A percentile compares a stretch with the other conserved stretches of the same genome.
phyloP scores from a whole-genome alignment of 495 filamentous ascomycete genomes.

The Bathelium albidoporum region DNA sequence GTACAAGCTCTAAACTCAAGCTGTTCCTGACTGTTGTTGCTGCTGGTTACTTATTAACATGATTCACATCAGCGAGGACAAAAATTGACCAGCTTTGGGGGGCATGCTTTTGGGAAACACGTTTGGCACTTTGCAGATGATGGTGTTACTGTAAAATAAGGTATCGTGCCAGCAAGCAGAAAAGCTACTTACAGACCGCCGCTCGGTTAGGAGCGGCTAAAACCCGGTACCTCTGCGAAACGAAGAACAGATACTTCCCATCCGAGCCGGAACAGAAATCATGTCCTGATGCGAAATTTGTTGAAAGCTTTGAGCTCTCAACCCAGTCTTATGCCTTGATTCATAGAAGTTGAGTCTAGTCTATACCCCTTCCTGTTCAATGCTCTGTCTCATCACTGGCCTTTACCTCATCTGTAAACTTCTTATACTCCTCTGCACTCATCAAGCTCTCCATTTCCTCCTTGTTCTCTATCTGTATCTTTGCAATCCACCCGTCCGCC shows the following conservation, averaged over 20 bases:
- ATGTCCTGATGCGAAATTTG: neutral
- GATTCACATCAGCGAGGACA: neutral
- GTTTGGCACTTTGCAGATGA: no score
- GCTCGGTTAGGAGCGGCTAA: neutral
- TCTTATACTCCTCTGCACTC: conserved; percentile 60
- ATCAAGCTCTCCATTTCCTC: conserved; percentile 67
- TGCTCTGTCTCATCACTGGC: neutral
- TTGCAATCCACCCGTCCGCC: conserved; percentile 85
- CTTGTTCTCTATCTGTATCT: conserved; percentile 61
- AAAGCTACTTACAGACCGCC: neutral
- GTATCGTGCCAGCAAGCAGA: neutral
- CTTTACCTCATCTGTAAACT: conserved; percentile 47
- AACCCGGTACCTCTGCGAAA: neutral
- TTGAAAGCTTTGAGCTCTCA: neutral
- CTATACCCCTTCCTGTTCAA: neutral
- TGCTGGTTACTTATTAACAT: no score
- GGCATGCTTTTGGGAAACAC: no score
- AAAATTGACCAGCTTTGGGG: no score
- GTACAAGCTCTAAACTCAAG: no score
- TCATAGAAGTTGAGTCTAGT: neutral
- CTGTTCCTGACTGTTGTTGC: no score
- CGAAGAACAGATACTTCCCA: no score
- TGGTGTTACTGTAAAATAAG: no score
- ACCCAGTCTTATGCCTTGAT: neutral
- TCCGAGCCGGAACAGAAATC: neutral